phyloP scores from a whole-genome alignment of 2,329 filamentous ascomycete species.

The Trichoderma sp. region DNA sequence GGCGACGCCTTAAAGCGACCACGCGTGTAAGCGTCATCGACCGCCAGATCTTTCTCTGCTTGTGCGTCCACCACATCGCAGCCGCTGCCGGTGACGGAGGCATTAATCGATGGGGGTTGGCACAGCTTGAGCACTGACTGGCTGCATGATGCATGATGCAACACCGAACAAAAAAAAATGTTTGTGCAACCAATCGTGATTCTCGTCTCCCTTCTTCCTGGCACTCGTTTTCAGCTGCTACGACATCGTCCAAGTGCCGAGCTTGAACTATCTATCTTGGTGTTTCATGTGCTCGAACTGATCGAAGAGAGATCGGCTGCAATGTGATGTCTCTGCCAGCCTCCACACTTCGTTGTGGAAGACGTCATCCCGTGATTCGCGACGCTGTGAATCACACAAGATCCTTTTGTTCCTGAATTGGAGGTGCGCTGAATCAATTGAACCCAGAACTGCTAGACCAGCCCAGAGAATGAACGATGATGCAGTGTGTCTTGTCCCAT shows the following conservation, averaged over 20 bases:
- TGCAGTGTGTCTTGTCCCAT: neutral
- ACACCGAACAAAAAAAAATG: too few species aligned
- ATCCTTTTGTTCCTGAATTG: neutral
- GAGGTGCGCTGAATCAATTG: neutral
- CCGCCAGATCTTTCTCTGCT: neutral
- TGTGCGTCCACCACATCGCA: too few species aligned
- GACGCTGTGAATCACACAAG: neutral
- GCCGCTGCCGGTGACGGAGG: too few species aligned
- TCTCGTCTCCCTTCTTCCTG: too few species aligned
- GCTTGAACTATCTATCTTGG: too few species aligned
- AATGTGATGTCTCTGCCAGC: neutral
- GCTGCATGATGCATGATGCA: too few species aligned
- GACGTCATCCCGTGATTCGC: constrained; percentile 35
- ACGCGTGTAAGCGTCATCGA: constrained; percentile 23
- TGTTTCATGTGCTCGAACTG: too few species aligned
- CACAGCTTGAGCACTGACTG: too few species aligned
- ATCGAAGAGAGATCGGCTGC: neutral
- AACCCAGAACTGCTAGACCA: neutral
- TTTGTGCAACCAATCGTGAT: too few species aligned
- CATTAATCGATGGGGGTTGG: too few species aligned
- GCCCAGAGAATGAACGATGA: neutral
- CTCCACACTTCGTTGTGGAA: neutral
- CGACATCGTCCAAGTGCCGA: too few species aligned
- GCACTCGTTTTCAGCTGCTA: too few species aligned
- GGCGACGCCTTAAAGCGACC: constrained; percentile 10